Conservation (phyloP, 495 filamentous ascomycete species). For the Thozetella sp. region DNA sequence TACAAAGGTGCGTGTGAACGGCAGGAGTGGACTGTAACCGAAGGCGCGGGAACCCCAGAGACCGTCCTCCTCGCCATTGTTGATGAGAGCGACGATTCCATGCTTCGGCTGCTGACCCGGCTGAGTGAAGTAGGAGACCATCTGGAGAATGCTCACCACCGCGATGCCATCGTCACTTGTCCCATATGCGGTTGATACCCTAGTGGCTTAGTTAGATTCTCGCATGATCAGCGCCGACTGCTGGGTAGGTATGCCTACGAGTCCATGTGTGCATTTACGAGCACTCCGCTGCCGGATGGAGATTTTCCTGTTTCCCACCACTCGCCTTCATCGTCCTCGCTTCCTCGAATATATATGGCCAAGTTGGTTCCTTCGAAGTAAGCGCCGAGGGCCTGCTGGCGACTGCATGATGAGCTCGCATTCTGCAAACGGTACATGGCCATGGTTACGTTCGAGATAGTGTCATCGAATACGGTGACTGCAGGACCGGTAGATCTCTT, state of each 20-base stretch:
- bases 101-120: constrained; percentile 68
- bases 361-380: constrained; percentile 91
- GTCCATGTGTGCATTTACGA: constrained; percentile 91
- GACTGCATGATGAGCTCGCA: constrained; percentile 14
- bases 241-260: constrained; percentile 16
- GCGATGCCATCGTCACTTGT: constrained; percentile 89
- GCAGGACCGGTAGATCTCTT: background rate
- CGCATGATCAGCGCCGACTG: background rate
- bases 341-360: constrained; percentile 82
- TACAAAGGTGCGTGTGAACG: constrained; percentile 76
- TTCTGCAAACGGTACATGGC: constrained; percentile 8
- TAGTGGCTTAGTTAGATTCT: constrained; percentile 24
- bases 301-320: constrained; percentile 54
- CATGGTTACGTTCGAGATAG: constrained; percentile 68
- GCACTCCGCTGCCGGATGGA: constrained; percentile 43
- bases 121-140: constrained; percentile 79
- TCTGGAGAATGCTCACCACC: constrained; percentile 75
- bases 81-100: constrained; percentile 78
- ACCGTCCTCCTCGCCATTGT: constrained; percentile 90
- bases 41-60: constrained; percentile 83
- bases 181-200: constrained; percentile 80
- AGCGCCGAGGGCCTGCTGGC: constrained; percentile 32
- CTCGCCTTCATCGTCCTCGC: constrained; percentile 60
- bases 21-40: constrained; percentile 71
- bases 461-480: constrained; percentile 71